These are phyloP conservation scores for Pleurotus pulmonarius DNA, from an alignment of 768 basidiomycete genomes.

Conservation along the genomic window DNA sequence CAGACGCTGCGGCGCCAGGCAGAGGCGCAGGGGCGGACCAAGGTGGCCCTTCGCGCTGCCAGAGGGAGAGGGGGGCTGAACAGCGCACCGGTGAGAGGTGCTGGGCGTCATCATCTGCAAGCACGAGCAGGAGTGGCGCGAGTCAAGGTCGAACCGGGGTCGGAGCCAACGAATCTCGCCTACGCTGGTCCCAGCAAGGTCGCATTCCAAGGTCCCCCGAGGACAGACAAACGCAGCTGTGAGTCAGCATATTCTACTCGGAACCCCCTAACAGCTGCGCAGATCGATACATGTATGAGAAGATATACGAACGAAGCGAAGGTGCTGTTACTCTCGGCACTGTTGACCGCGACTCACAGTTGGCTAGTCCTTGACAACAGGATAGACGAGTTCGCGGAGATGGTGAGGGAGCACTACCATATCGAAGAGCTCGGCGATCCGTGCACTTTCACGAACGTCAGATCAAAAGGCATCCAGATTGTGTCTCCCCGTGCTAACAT, in stretches of 20 bases:
- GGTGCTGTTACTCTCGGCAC: slow-evolving; percentile 35
- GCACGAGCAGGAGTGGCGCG: slow-evolving; percentile 18
- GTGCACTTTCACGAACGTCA: slow-evolving; percentile 37
- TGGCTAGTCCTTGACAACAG: slow-evolving; percentile 72
- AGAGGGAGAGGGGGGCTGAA: slow-evolving; percentile 29
- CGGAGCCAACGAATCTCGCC: slow-evolving; percentile 16
- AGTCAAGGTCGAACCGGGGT: slow-evolving; percentile 22
- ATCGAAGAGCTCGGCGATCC: slow-evolving; percentile 79
- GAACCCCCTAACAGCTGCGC: background rate
- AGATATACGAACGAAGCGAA: slow-evolving; percentile 78
- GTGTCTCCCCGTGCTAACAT: background rate
- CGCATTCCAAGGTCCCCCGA: slow-evolving; percentile 34
- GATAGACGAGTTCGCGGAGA: slow-evolving; percentile 83
- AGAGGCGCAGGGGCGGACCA: slow-evolving; percentile 27
- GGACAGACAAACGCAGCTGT: slow-evolving; percentile 51
- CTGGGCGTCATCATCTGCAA: slow-evolving; percentile 13
- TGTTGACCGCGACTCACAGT: background rate
- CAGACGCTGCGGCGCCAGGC: slow-evolving; percentile 47
- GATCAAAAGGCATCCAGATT: slow-evolving; percentile 11
- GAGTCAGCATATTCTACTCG: slow-evolving; percentile 21
- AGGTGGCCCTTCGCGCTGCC: slow-evolving; percentile 25
- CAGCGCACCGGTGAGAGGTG: slow-evolving; percentile 18
- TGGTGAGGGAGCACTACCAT: slow-evolving; percentile 66
- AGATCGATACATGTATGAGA: slow-evolving; percentile 97
- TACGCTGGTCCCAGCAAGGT: slow-evolving; percentile 24